Evolutionary conservation across 768 basidiomycete species (phyloP).

Genomic region (Phallus indusiatus): DNA sequence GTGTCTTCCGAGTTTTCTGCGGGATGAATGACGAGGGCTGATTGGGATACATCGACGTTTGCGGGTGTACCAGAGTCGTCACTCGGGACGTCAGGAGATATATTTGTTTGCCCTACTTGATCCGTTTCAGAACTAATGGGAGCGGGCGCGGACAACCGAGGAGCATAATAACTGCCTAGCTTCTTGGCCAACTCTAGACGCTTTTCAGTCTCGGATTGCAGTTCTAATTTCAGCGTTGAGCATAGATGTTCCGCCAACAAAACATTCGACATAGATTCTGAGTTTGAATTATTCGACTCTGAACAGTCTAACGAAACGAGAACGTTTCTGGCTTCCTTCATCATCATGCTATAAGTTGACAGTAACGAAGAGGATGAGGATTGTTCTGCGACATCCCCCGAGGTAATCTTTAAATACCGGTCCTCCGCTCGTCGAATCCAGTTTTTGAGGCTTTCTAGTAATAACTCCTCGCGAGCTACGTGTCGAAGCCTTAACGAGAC

Average conservation of each 20-base stretch:
- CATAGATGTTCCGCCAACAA: conserved; percentile 40
- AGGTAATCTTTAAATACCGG: neutral
- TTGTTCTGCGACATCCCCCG: neutral
- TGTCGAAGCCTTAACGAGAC: conserved; percentile 54
- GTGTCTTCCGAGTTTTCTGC: too few species aligned
- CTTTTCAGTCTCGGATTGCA: conserved; percentile 45
- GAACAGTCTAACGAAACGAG: neutral
- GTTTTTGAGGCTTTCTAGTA: conserved; percentile 43
- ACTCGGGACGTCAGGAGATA: too few species aligned
- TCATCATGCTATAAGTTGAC: neutral
- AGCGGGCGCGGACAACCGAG: conserved; percentile 12
- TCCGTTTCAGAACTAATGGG: neutral
- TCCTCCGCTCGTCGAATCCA: conserved; percentile 50
- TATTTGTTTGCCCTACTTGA: neutral
- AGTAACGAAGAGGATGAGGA: neutral
- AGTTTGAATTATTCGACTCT: neutral
- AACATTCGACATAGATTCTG: conserved; percentile 44
- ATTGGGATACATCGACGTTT: too few species aligned
- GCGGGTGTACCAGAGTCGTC: too few species aligned
- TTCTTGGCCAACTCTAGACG: conserved; percentile 35
- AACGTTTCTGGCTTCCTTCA: conserved; percentile 1
- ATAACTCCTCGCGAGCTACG: conserved; percentile 52
- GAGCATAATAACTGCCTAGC: conserved; percentile 11
- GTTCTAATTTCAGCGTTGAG: conserved; percentile 43
- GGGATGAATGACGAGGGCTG: too few species aligned